Conservation (phyloP, 2,329 filamentous ascomycete genomes). For the Atkinsonella hypoxylon region DNA sequence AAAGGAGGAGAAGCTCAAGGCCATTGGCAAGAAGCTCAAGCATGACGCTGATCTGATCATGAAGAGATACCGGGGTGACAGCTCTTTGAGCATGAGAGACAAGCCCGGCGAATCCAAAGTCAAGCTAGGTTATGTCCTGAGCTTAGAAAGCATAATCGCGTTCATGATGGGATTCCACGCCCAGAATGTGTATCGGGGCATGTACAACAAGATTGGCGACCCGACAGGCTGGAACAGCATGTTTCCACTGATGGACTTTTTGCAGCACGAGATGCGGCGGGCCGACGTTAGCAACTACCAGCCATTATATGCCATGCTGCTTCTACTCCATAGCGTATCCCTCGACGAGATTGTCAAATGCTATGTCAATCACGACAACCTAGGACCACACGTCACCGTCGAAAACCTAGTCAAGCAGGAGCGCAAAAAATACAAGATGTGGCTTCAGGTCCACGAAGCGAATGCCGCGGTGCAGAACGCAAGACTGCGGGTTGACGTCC, state of each 20-base stretch:
- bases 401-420: slow-evolving; percentile 16
- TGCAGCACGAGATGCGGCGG: slow-evolving; percentile 28
- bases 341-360: slow-evolving; percentile 33
- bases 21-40: slow-evolving; percentile 39
- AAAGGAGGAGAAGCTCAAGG: slow-evolving; percentile 25
- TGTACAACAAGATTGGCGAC: slow-evolving; percentile 32
- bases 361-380: slow-evolving; percentile 16
- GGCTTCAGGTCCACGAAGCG: slow-evolving; percentile 20
- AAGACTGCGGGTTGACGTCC: slow-evolving; percentile 19
- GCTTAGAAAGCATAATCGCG: slow-evolving; percentile 37
- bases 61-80: slow-evolving; percentile 14
- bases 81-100: slow-evolving; percentile 10
- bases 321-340: slow-evolving; percentile 32
- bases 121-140: slow-evolving; percentile 30
- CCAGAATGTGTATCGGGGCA: slow-evolving; percentile 29
- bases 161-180: slow-evolving; percentile 44
- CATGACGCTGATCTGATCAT: slow-evolving; percentile 38
- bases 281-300: slow-evolving; percentile 21
- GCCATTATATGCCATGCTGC: slow-evolving; percentile 29
- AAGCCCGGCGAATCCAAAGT: slow-evolving; percentile 21
- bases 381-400: slow-evolving; percentile 5
- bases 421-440: slow-evolving; percentile 15
- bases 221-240: slow-evolving; percentile 30
- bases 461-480: slow-evolving; percentile 18
- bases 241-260: slow-evolving; percentile 29